These are phyloP conservation scores for Eutrema salsugineum DNA, from an alignment of 441 rosid genomes.

Conservation along the genomic window DNA sequence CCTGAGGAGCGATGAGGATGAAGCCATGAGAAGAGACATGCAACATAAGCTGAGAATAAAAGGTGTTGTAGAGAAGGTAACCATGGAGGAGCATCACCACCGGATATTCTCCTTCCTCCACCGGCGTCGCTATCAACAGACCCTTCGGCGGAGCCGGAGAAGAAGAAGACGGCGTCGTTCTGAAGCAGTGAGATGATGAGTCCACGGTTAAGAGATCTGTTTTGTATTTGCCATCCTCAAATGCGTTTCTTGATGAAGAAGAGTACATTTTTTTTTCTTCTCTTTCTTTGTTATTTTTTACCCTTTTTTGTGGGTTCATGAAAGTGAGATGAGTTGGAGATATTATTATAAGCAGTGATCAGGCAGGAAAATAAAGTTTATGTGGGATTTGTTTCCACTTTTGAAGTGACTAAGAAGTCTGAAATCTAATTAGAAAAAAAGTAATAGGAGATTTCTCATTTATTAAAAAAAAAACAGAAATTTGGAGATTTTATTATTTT, in stretches of 20 bases:
- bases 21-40: constrained; percentile 92
- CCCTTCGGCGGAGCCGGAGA: constrained; percentile 67
- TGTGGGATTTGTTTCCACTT: not conserved
- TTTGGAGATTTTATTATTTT: not conserved
- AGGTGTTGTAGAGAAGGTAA: constrained; percentile 61
- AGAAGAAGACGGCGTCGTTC: constrained; percentile 19
- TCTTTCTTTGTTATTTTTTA: not conserved
- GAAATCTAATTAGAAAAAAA: not conserved
- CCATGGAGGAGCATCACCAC: constrained; percentile 76
- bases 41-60: constrained; percentile 81
- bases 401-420: not conserved
- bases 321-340: not conserved
- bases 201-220: constrained; percentile 40
- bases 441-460: not conserved
- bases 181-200: constrained; percentile 25
- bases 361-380: not conserved
- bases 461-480: too few relatives aligned
- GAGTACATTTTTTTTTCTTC: constrained; percentile 6
- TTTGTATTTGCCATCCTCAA: constrained; percentile 48
- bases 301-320: constrained; percentile 4
- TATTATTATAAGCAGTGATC: not conserved
- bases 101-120: constrained; percentile 64
- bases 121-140: constrained; percentile 59
- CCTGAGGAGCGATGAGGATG: constrained; percentile 89
- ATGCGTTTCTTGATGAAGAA: constrained; percentile 40